Percentiles rank a stretch among this genome's conserved stretches.
These are phyloP conservation scores for Remersonia thermophila DNA, from an alignment of 2,329 filamentous ascomycete genomes.

Conservation along the genomic window DNA sequence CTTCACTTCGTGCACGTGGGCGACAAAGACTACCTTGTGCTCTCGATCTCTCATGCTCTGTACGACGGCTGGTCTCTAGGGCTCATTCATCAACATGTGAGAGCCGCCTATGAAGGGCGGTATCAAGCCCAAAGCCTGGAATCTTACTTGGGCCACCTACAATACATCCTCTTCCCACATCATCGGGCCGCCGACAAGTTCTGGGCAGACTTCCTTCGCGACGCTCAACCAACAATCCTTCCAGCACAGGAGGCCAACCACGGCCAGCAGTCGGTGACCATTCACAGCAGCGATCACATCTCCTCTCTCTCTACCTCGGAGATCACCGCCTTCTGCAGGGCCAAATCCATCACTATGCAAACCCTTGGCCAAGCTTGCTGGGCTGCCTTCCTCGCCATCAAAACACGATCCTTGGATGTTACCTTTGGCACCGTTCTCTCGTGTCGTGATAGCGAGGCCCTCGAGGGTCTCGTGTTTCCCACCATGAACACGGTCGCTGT, in stretches of 20 bases:
- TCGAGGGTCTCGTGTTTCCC: conserved; percentile 62
- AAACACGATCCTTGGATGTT: conserved; percentile 55
- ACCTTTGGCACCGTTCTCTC: conserved; percentile 75
- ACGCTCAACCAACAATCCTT: conserved; percentile 19
- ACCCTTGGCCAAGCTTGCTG: conserved; percentile 66
- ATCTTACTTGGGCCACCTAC: conserved; percentile 41
- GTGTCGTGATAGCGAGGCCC: conserved; percentile 63
- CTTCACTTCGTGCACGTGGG: conserved; percentile 29
- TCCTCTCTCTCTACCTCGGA: conserved; percentile 30
- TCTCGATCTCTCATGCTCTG: conserved; percentile 75
- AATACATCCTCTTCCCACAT: conserved; percentile 35
- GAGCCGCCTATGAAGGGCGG: conserved; percentile 45
- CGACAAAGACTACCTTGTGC: conserved; percentile 31
- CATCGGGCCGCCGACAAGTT: conserved; percentile 40
- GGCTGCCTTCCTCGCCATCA: conserved; percentile 55
- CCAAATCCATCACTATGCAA: conserved; percentile 58
- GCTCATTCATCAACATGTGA: conserved; percentile 60
- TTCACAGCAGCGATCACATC: conserved; percentile 31
- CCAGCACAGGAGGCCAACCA: not conserved
- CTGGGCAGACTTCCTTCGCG: conserved; percentile 58
- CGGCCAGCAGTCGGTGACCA: not conserved
- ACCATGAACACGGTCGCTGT: conserved; percentile 85
- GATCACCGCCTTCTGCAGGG: conserved; percentile 50
- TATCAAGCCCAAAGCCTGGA: conserved; percentile 26
- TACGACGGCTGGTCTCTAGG: conserved; percentile 82